Evolutionary conservation across 2,329 filamentous ascomycete species (phyloP), one percentile per base, ranked within the genome.

Genomic region (Talaromyces rugulosus): DNA sequence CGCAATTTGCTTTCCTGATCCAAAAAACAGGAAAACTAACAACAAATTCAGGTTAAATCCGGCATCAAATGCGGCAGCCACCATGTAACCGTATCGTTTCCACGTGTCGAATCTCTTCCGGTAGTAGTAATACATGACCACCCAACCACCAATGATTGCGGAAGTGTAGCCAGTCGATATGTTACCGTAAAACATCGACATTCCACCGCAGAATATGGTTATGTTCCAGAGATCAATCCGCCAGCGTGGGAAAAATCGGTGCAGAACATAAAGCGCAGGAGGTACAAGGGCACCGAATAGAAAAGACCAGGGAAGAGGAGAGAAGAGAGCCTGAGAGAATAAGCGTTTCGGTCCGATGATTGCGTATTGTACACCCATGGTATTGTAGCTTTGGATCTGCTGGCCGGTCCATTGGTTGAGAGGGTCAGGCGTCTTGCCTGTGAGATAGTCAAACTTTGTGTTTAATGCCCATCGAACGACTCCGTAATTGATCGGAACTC

Each of bases 391-490:
- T 0, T 81, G 77, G 0, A 87, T 74, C 1, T 68, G 69, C 66
- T 87, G 85, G 0, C 82, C 85, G 0, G 85, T 87, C 85, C 85
- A 87, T 66, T 87, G 85, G 62, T 85, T 80, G 0, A 84, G 77
- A 0, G 85, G 83, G 63, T 88, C 85, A 0, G 73, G 73, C 58
- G 79, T 74, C 4, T 68, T 69, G 27, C 85, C 84, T 0, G 80
- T 79, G 2, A 87, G 70, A 65, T 83, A 86, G 40, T 85, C 82
- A 14, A 77, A 75, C 67, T 87, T 87, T 6, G 81, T 81, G 63
- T 82, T 77, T 5, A 87, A 72, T 0, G 87, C 80, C 85, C 85
- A 87, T 44, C 82, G 80, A 53, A 87, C 81, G 27, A 86, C 83
- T 5, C 78, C 84, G 59, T 87, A 87, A 68, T 87, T 86, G 65